Percentiles rank a stretch among this genome's conserved stretches.
These are phyloP conservation scores for Graphiopsis chlorocephala DNA, from an alignment of 2,329 filamentous ascomycete genomes.

Conservation along the genomic window DNA sequence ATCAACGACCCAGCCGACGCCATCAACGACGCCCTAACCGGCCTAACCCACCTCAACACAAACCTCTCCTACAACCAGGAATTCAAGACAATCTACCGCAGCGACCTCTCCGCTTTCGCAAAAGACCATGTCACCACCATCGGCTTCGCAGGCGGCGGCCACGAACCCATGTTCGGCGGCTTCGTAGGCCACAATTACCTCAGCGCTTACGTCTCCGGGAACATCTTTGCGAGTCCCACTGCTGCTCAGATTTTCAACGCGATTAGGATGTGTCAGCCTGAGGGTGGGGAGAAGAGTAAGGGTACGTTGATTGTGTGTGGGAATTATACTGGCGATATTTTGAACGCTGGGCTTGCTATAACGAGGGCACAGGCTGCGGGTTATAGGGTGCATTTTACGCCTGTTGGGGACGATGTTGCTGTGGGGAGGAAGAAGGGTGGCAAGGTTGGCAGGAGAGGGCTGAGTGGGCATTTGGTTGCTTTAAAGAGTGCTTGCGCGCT, in stretches of 20 bases:
- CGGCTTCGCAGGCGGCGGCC: slow-evolving; percentile 38
- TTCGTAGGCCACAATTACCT: slow-evolving; percentile 63
- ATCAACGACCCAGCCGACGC: slow-evolving; percentile 36
- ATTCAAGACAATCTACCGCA: slow-evolving; percentile 38
- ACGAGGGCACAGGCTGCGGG: slow-evolving; percentile 57
- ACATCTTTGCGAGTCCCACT: slow-evolving; percentile 63
- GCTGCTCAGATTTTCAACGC: slow-evolving; percentile 62
- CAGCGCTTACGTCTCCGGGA: slow-evolving; percentile 59
- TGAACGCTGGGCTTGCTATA: slow-evolving; percentile 60
- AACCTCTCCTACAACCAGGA: slow-evolving; percentile 33
- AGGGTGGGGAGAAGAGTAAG: slow-evolving; percentile 35
- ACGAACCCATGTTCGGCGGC: slow-evolving; percentile 62
- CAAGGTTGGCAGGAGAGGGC: slow-evolving; percentile 59
- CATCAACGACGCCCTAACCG: slow-evolving; percentile 37
- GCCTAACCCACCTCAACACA: slow-evolving; percentile 36
- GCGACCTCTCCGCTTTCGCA: slow-evolving; percentile 33
- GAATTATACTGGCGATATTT: slow-evolving; percentile 64
- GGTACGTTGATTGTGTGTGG: slow-evolving; percentile 62
- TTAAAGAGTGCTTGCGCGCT: slow-evolving; percentile 60
- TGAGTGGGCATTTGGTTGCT: slow-evolving; percentile 61
- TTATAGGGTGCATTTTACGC: slow-evolving; percentile 55
- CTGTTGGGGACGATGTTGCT: slow-evolving; percentile 65
- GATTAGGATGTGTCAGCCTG: slow-evolving; percentile 54
- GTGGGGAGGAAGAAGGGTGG: slow-evolving; percentile 56
- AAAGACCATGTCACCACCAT: slow-evolving; percentile 35